Evolutionary conservation across 257 asterid species (phyloP).

Genomic region (Solanum neorickii): DNA sequence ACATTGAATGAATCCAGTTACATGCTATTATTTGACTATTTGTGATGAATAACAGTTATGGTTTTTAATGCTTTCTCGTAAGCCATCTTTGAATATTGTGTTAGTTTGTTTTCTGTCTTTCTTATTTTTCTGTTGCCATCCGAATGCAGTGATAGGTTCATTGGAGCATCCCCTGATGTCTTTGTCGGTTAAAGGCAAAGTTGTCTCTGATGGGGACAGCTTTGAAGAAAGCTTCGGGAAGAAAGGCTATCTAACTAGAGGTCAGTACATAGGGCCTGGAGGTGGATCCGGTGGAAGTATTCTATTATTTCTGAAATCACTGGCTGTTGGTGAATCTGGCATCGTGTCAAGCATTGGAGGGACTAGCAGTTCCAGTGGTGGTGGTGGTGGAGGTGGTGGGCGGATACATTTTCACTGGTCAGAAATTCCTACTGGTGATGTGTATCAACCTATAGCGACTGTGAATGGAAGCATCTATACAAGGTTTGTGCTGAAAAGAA

Average conservation of each 20-base stretch:
- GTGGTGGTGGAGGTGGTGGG: constrained; percentile 99
- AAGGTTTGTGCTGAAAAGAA: constrained; percentile 35
- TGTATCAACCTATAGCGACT: constrained; percentile 74
- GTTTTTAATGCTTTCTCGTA: neutral
- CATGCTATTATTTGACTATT: neutral
- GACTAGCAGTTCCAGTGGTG: constrained; percentile 60
- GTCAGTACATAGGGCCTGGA: constrained; percentile 46
- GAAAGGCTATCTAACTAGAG: constrained; percentile 11
- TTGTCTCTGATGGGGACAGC: constrained; percentile 76
- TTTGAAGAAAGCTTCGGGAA: constrained; percentile 16
- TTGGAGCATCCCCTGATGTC: constrained; percentile 60
- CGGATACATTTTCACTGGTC: constrained; percentile 98
- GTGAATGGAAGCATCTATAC: constrained; percentile 74
- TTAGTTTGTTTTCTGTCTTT: neutral
- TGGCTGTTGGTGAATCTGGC: constrained; percentile 50
- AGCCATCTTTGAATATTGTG: neutral
- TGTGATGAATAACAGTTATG: neutral
- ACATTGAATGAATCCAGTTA: neutral
- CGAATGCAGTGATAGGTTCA: constrained; percentile 83
- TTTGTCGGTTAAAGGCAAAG: constrained; percentile 63
- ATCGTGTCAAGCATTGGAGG: constrained; percentile 83
- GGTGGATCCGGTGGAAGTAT: constrained; percentile 99
- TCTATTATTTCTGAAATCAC: constrained; percentile 56
- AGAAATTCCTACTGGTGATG: constrained; percentile 85
- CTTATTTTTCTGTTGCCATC: constrained; percentile 3